Evolutionary conservation across 768 basidiomycete genomes (phyloP), one percentile per base, ranked within the genome.

Genomic region (Sarcomyxa edulis): DNA sequence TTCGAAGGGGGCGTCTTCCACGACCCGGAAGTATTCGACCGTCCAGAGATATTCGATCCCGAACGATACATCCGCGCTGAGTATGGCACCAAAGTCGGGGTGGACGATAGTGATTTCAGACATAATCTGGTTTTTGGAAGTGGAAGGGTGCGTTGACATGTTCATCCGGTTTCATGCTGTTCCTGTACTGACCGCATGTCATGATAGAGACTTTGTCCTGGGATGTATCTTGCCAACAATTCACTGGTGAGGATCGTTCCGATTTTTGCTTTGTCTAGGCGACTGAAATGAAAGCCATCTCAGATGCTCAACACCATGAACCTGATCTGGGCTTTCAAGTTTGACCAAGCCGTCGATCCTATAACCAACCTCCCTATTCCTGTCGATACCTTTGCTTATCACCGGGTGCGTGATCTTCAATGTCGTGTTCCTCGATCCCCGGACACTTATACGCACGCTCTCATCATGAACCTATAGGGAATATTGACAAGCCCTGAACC

Each of bases 311-410:
- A 52, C 32, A 45, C 39, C 5, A 55, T 55, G 51, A 53, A 50
- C 32, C 50, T 61, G 4, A 16, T 61, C 6, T 61, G 59, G 59
- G 54, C 53, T 5, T 61, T 61, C 48, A 42, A 54, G 18, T 61
- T 56, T 38, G n/a, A n/a, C n/a, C n/a, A n/a, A n/a, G n/a, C n/a
- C n/a, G n/a, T n/a, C n/a, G n/a, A 45, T 2, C 10, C 46, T 1
- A 42, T 28, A 1, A 34, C 34, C 12, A 40, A 47, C 2, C 38
- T 39, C 2, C 7, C 40, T 12, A 37, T 53, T 14, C 12, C 29
- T 6, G 5, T 40, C 19, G 50, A 53, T 37, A 37, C 45, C 2
- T 45, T 35, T 7, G 38, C 20, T 3, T 49, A 44, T 31, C n/a
- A 38, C 7, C 47, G 48, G 40, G 52, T 55, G 2, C 29, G 18